Base-by-base conservation (phyloP, 371 early-diverging fungal species). In the Mucor racemosus region DNA sequence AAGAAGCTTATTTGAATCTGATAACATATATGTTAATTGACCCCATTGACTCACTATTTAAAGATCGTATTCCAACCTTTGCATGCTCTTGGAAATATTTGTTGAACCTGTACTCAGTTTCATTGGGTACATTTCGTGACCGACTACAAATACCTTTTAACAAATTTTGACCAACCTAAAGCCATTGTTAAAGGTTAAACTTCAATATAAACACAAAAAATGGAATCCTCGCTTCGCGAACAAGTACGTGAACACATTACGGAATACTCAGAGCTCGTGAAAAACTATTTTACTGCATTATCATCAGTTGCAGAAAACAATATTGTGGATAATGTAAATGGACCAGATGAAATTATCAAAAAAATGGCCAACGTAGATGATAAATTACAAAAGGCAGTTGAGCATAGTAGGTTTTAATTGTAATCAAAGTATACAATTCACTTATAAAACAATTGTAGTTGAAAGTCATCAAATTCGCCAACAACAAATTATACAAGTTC, bases 401-500 rank as follows among this genome's bases (percentile, higher is more conserved):
- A 74, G 33, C 72, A 75, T 21, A 80, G 84, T 84, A 79, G 58
- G 55, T 19, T 21, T 19, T 34, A 9, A 14, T 11, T 10, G 34
- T 13, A 17, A 7, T 44, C 46, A 54, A 8, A 26, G 8, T 17
- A n/a, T 34, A 34, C n/a, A 54, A 4, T 4, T 55, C 33, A 19
- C 10, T 41, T 33, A 38, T 9, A 60, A 42, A 7, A 13, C 14
- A 10, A 9, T 41, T 15, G 9, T 50, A 84, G 84, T 84, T 67
- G 80, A 79, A 50, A 74, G 76, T 31, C 84, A 84, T 62, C 84
- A 84, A 59, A 59, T 65, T 41, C 77, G 75, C 19, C 84, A 84
- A 64, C 72, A 66, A 39, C 70, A 65, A 14, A 84, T 84, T n/a
- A 76, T 76, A 33, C 67, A 74, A 35, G 78, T 73, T 5, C 84